A percentile compares a stretch with the other conserved stretches of the same genome.
These are phyloP conservation scores for Colletotrichum sp. DNA, from an alignment of 2,329 filamentous ascomycete species.

Conservation along the genomic window DNA sequence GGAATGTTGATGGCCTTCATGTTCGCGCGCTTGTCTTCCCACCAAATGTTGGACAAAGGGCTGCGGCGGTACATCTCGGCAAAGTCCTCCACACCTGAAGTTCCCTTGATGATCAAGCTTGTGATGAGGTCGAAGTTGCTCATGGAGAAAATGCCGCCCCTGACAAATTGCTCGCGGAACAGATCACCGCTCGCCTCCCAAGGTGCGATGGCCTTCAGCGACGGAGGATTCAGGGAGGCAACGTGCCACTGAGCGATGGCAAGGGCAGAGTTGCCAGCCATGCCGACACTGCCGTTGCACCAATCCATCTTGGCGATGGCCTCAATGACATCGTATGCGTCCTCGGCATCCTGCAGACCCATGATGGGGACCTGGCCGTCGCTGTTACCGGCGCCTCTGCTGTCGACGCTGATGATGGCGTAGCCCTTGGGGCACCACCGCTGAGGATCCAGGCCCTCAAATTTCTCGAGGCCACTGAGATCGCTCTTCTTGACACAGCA, in stretches of 20 bases:
- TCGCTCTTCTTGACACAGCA: conserved; percentile 24
- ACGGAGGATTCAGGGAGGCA: conserved; percentile 23
- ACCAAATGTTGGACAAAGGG: conserved; percentile 37
- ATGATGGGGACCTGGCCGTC: conserved; percentile 19
- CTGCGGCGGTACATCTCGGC: conserved; percentile 44
- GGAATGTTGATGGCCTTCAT: conserved; percentile 39
- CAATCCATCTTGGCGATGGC: conserved; percentile 31
- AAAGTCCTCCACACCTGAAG: conserved; percentile 41
- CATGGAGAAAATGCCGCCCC: conserved; percentile 45
- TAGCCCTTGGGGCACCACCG: conserved; percentile 35
- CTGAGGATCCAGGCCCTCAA: conserved; percentile 29
- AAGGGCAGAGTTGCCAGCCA: conserved; percentile 35
- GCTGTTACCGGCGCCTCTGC: conserved; percentile 34
- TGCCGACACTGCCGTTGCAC: conserved; percentile 35
- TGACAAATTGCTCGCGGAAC: conserved; percentile 50
- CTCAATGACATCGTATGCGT: conserved; percentile 33
- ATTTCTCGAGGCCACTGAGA: conserved; percentile 29
- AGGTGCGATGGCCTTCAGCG: conserved; percentile 32
- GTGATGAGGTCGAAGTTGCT: conserved; percentile 47
- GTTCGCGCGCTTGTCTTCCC: conserved; percentile 41
- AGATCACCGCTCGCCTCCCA: conserved; percentile 51
- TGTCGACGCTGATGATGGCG: conserved; percentile 38
- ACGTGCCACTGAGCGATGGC: conserved; percentile 30
- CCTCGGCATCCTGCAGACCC: conserved; percentile 35
- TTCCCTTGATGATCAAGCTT: conserved; percentile 38